These are phyloP conservation scores for Russula lepida DNA, from an alignment of 768 basidiomycete species.

Conservation along the genomic window DNA sequence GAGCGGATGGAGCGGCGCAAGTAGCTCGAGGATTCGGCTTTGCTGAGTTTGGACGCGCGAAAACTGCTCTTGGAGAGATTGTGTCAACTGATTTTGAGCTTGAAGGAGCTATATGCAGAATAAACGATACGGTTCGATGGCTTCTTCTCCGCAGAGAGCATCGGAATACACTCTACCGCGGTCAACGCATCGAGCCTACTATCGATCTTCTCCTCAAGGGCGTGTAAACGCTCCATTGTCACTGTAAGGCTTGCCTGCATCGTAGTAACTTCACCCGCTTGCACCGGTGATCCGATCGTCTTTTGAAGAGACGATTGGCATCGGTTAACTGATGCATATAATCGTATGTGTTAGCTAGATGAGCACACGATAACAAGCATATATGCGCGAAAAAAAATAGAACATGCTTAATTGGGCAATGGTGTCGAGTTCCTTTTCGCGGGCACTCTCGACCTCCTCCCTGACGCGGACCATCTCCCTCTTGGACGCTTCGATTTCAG, in stretches of 20 bases:
- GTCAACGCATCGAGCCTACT: slow-evolving; percentile 13
- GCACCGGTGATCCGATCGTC: slow-evolving; percentile 49
- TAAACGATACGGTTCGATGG: background rate
- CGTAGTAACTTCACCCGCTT: slow-evolving; percentile 27
- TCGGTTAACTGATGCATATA: slow-evolving; percentile 42
- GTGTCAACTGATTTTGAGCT: slow-evolving; percentile 4
- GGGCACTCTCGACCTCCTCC: slow-evolving; percentile 50
- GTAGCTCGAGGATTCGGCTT: slow-evolving; percentile 41
- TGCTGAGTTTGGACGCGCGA: slow-evolving; percentile 43
- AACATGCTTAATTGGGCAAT: slow-evolving; percentile 48
- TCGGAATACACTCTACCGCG: slow-evolving; percentile 4
- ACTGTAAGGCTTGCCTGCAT: slow-evolving; percentile 17
- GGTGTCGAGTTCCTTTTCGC: slow-evolving; percentile 47
- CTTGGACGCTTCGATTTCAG: slow-evolving; percentile 43
- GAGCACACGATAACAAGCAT: slow-evolving; percentile 15
- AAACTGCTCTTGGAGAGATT: slow-evolving; percentile 18
- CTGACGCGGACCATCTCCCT: slow-evolving; percentile 46
- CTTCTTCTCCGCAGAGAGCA: background rate
- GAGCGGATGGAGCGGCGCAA: slow-evolving; percentile 53
- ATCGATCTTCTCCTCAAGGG: slow-evolving; percentile 25
- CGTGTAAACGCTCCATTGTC: slow-evolving; percentile 18
- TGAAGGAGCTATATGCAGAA: slow-evolving; percentile 10
- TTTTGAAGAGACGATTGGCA: slow-evolving; percentile 54
- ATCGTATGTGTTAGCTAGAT: background rate
- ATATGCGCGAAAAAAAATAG: slow-evolving; percentile 18